Conservation (phyloP, 1,139 yeast genomes). For the Meyerozyma elateridarum region DNA sequence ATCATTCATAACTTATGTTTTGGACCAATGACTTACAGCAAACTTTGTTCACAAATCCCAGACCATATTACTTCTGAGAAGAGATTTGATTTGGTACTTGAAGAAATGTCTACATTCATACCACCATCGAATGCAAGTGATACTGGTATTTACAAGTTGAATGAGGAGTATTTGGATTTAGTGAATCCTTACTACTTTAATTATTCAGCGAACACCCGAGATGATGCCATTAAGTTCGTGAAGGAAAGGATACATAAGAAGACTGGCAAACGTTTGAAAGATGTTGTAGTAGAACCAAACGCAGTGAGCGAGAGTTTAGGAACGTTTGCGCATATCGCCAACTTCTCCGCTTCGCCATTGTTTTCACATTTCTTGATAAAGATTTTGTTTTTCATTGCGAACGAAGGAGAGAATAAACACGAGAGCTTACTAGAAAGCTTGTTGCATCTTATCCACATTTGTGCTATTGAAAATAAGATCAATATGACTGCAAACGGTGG, state of each 20-base stretch:
- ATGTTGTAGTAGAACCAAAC: constrained; percentile 48
- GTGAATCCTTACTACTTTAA: constrained; percentile 84
- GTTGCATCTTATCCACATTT: constrained; percentile 67
- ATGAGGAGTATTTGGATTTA: constrained; percentile 47
- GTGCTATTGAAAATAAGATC: constrained; percentile 30
- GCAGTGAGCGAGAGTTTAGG: constrained; percentile 26
- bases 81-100: constrained; percentile 63
- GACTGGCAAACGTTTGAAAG: constrained; percentile 30
- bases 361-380: constrained; percentile 51
- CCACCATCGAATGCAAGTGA: constrained; percentile 65
- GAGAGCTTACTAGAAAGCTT: constrained; percentile 57
- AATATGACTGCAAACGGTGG: constrained; percentile 27
- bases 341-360: constrained; percentile 46
- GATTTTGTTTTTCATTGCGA: constrained; percentile 40
- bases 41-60: constrained; percentile 64
- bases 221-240: constrained; percentile 61
- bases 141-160: constrained; percentile 64
- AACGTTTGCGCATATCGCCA: constrained; percentile 29
- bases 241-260: constrained; percentile 36
- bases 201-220: constrained; percentile 71
- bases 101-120: constrained; percentile 53
- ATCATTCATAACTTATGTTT: constrained; percentile 77
- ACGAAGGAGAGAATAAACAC: constrained; percentile 33
- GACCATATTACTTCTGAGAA: constrained; percentile 73
- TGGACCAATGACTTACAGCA: constrained; percentile 67